These are phyloP conservation scores for Miscanthus lutarioriparius DNA, from an alignment of 176 grass and related monocot species.

Conservation along the genomic window DNA sequence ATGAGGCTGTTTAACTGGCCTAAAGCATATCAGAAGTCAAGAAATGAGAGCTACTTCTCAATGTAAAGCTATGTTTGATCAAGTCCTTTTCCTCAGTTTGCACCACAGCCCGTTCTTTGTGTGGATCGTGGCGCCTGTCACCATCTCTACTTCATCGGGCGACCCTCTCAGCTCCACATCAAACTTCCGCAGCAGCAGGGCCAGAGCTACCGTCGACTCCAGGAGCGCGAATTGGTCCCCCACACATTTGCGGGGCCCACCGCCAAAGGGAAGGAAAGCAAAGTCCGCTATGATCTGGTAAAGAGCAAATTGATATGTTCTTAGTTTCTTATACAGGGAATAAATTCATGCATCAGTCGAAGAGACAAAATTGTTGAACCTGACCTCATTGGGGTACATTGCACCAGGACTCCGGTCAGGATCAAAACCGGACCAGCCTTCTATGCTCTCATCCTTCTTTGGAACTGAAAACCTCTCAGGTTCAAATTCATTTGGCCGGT, in stretches of 20 bases:
- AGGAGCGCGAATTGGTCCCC: constrained; percentile 87
- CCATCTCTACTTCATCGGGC: constrained; percentile 71
- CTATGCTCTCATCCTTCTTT: constrained; percentile 68
- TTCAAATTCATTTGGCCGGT: constrained; percentile 81
- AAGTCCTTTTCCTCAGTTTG: constrained; percentile 60
- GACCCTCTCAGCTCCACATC: constrained; percentile 79
- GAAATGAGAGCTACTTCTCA: constrained; percentile 21
- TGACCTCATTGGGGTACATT: constrained; percentile 93
- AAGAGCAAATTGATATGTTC: constrained; percentile 24
- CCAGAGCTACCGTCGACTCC: constrained; percentile 74
- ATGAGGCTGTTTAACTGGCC: constrained; percentile 7
- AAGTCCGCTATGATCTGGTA: constrained; percentile 85
- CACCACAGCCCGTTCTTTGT: constrained; percentile 87
- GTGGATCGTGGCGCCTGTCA: constrained; percentile 89
- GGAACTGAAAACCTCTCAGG: constrained; percentile 82
- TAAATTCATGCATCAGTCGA: neutral
- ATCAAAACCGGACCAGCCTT: constrained; percentile 94
- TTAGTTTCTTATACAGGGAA: neutral
- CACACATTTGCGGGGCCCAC: constrained; percentile 84
- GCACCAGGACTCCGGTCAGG: constrained; percentile 72
- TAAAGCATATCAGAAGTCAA: constrained; percentile 39
- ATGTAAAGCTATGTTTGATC: constrained; percentile 37
- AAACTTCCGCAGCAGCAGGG: constrained; percentile 72
- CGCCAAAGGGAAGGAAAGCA: constrained; percentile 90
- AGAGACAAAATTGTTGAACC: neutral